Percentiles rank a stretch among this genome's conserved stretches.
phyloP scores from a whole-genome alignment of 1,284 basidiomycete species.

The Austroboletus niveus region DNA sequence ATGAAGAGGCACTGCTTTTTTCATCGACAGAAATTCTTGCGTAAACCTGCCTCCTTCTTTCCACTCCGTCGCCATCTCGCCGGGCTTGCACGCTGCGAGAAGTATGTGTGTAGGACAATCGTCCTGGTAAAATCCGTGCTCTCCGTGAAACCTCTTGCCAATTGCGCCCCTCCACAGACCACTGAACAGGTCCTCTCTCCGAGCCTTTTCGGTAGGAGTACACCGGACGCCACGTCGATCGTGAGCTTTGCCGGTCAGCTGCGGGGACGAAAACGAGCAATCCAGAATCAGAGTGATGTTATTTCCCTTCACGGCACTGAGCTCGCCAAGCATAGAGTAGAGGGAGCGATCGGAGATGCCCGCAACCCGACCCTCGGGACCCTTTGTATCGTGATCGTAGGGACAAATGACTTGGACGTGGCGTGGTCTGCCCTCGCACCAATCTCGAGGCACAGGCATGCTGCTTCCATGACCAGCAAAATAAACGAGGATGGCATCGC shows the following conservation, averaged over 20 bases:
- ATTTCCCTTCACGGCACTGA: constrained; percentile 55
- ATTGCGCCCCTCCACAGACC: constrained; percentile 53
- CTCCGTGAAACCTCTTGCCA: constrained; percentile 34
- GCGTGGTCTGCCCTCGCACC: constrained; percentile 45
- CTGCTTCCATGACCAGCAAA: constrained; percentile 68
- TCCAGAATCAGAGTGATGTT: constrained; percentile 68
- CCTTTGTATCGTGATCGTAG: constrained; percentile 57
- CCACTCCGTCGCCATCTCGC: constrained; percentile 53
- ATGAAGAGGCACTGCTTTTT: constrained; percentile 47
- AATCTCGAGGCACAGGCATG: constrained; percentile 51
- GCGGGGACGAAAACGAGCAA: constrained; percentile 54
- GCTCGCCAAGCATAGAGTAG: constrained; percentile 53
- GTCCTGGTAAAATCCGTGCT: constrained; percentile 48
- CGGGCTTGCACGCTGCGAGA: constrained; percentile 53
- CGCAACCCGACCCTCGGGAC: constrained; percentile 45
- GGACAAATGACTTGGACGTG: constrained; percentile 60
- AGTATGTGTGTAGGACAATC: constrained; percentile 46
- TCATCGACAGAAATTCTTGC: constrained; percentile 46
- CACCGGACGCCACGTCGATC: constrained; percentile 50
- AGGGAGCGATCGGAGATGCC: constrained; percentile 68
- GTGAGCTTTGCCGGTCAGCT: constrained; percentile 37
- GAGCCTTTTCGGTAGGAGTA: constrained; percentile 52
- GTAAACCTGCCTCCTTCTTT: constrained; percentile 64
- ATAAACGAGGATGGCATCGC: constrained; percentile 63
- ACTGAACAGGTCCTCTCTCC: constrained; percentile 48